Conservation (phyloP, 106 monocot genomes). For the Triglochin maritima region DNA sequence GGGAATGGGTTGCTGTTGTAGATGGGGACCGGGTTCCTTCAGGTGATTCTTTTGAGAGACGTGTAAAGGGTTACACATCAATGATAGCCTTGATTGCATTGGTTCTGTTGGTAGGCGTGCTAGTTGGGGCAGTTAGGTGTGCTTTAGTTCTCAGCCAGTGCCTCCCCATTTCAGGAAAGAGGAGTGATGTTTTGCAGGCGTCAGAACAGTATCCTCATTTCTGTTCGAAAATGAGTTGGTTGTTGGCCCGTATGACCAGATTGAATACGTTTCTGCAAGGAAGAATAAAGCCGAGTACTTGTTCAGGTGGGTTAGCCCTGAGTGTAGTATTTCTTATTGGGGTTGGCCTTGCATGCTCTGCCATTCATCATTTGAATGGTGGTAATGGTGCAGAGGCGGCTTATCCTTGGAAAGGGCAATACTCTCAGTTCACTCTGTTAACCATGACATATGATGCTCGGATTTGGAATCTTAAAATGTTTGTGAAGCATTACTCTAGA, state of each 20-base stretch:
- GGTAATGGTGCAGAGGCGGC: slow-evolving; percentile 69
- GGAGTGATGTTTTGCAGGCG: slow-evolving; percentile 19
- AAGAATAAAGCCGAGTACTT: slow-evolving; percentile 42
- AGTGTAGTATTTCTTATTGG: slow-evolving; percentile 21
- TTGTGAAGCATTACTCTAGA: slow-evolving; percentile 72
- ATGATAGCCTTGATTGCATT: slow-evolving; percentile 23
- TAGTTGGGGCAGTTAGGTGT: slow-evolving; percentile 42
- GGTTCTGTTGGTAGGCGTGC: slow-evolving; percentile 34
- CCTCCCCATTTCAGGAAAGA: slow-evolving; percentile 34
- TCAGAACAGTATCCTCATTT: not conserved
- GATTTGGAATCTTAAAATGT: slow-evolving; percentile 73
- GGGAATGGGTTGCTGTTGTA: slow-evolving; percentile 69
- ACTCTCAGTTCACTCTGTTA: slow-evolving; percentile 80
- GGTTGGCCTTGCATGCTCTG: slow-evolving; percentile 42
- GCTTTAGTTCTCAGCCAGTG: slow-evolving; percentile 27
- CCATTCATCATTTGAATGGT: slow-evolving; percentile 43
- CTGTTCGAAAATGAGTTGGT: slow-evolving; percentile 25
- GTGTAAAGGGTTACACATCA: slow-evolving; percentile 38
- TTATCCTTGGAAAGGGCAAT: slow-evolving; percentile 51
- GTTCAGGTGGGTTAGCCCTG: slow-evolving; percentile 25
- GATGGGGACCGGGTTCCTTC: slow-evolving; percentile 87
- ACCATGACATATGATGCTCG: slow-evolving; percentile 79
- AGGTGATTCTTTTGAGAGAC: slow-evolving; percentile 46
- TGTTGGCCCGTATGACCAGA: slow-evolving; percentile 21
- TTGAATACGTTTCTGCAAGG: slow-evolving; percentile 27